phyloP scores from a whole-genome alignment of 805 yeast genomes.

The Kodamaea fukazawae region DNA sequence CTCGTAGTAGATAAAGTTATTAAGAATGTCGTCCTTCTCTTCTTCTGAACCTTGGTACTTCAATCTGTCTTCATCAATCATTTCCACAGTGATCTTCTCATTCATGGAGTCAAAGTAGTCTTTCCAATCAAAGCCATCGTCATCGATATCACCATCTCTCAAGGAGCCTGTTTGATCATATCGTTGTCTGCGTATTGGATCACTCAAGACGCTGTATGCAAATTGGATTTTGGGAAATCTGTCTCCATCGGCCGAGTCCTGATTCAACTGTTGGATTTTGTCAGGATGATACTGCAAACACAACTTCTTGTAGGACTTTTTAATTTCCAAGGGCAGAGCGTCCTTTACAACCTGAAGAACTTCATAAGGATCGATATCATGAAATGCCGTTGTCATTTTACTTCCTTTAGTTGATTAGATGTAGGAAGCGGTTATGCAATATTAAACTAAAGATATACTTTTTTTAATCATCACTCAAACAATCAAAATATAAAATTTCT shows the following conservation, averaged over 20 bases:
- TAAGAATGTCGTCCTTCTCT: slow-evolving; percentile 60
- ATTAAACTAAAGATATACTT: too few species aligned
- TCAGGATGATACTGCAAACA: slow-evolving; percentile 27
- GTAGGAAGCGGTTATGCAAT: too few species aligned
- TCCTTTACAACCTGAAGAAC: slow-evolving; percentile 41
- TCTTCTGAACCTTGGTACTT: slow-evolving; percentile 63
- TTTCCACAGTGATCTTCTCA: slow-evolving; percentile 56
- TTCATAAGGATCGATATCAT: slow-evolving; percentile 62
- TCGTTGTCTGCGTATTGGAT: slow-evolving; percentile 49
- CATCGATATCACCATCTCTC: slow-evolving; percentile 28
- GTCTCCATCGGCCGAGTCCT: slow-evolving; percentile 18
- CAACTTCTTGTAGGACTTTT: slow-evolving; percentile 43
- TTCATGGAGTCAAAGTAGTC: slow-evolving; percentile 50
- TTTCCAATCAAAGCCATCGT: slow-evolving; percentile 53
- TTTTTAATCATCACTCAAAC: too few species aligned
- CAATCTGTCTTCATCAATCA: slow-evolving; percentile 65
- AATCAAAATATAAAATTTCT: slow-evolving; percentile 6
- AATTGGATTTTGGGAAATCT: slow-evolving; percentile 69
- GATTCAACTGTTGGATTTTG: slow-evolving; percentile 23
- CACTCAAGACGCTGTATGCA: slow-evolving; percentile 67
- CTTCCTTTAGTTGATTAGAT: too few species aligned
- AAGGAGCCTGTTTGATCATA: slow-evolving; percentile 73
- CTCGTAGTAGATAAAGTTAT: slow-evolving; percentile 51
- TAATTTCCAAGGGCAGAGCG: slow-evolving; percentile 54
- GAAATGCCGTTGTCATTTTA: slow-evolving; percentile 24